A percentile compares a stretch with the other conserved stretches of the same genome.
Conservation (phyloP, 768 basidiomycete species). For the Boletus sensibilis region DNA sequence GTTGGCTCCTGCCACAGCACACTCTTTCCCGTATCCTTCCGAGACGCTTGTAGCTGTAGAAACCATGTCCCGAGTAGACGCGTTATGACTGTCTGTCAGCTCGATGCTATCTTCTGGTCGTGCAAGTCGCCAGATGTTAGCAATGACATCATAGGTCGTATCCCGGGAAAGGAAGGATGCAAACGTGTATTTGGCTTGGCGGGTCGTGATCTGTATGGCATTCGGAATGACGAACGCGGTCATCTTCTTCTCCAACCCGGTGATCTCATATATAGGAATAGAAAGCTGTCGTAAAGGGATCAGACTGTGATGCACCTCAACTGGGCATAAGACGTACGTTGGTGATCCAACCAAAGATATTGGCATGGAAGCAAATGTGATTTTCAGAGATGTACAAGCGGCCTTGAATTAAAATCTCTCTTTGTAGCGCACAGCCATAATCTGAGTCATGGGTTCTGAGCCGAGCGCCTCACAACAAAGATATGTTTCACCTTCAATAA, state of each 20-base stretch:
- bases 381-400: slow-evolving; percentile 97
- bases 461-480: not conserved
- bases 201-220: slow-evolving; percentile 87
- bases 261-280: slow-evolving; percentile 86
- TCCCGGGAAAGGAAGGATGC: slow-evolving; percentile 96
- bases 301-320: slow-evolving; percentile 4
- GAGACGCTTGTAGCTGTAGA: slow-evolving; percentile 19
- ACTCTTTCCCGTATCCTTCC: slow-evolving; percentile 12
- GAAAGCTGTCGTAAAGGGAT: slow-evolving; percentile 53
- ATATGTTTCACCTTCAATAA: slow-evolving; percentile 82
- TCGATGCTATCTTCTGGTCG: slow-evolving; percentile 59
- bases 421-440: slow-evolving; percentile 95
- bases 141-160: slow-evolving; percentile 93
- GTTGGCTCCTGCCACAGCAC: slow-evolving; percentile 21
- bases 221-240: slow-evolving; percentile 98
- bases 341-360: slow-evolving; percentile 99
- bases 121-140: slow-evolving; percentile 92
- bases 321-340: slow-evolving; percentile 57
- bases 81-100: slow-evolving; percentile 12
- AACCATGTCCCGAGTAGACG: slow-evolving; percentile 19
- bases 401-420: slow-evolving; percentile 96
- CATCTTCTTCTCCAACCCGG: slow-evolving; percentile 91
- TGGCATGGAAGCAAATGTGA: slow-evolving; percentile 98
- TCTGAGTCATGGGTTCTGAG: slow-evolving; percentile 47
- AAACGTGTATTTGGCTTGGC: slow-evolving; percentile 84